Conservation (phyloP, 106 monocot species). For the Apostasia shenzhenica region DNA sequence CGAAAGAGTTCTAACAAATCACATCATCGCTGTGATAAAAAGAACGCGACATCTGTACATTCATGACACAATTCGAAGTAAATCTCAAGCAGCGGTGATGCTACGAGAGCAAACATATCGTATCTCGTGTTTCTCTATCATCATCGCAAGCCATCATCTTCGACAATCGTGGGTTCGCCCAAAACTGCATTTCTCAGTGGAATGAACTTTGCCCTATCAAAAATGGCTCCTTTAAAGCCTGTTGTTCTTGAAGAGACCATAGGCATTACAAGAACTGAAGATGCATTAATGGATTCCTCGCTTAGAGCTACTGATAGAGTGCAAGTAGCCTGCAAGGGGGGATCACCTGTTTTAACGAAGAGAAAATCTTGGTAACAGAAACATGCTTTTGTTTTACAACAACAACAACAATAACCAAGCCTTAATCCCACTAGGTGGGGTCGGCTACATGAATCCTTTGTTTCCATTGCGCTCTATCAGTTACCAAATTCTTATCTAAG, state of each 20-base stretch:
- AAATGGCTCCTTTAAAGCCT: slow-evolving; percentile 57
- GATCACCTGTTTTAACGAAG: background rate
- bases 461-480: too few relatives aligned
- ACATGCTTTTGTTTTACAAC: background rate
- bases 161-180: slow-evolving; percentile 20
- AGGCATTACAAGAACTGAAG: slow-evolving; percentile 88
- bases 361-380: background rate
- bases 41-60: background rate
- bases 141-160: slow-evolving; percentile 18
- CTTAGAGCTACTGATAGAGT: slow-evolving; percentile 66
- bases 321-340: slow-evolving; percentile 59
- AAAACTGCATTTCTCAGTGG: slow-evolving; percentile 30
- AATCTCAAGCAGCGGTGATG: background rate
- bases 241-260: slow-evolving; percentile 89
- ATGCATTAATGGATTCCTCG: slow-evolving; percentile 68
- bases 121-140: slow-evolving; percentile 35
- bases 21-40: background rate
- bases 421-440: too few relatives aligned
- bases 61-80: slow-evolving; percentile 7
- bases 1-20: background rate
- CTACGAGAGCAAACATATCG: slow-evolving; percentile 40
- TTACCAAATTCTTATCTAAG: too few relatives aligned
- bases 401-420: too few relatives aligned
- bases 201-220: slow-evolving; percentile 44
- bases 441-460: too few relatives aligned